Evolutionary conservation across 768 basidiomycete genomes (phyloP).

Genomic region (Tricholoma hemisulphureum): DNA sequence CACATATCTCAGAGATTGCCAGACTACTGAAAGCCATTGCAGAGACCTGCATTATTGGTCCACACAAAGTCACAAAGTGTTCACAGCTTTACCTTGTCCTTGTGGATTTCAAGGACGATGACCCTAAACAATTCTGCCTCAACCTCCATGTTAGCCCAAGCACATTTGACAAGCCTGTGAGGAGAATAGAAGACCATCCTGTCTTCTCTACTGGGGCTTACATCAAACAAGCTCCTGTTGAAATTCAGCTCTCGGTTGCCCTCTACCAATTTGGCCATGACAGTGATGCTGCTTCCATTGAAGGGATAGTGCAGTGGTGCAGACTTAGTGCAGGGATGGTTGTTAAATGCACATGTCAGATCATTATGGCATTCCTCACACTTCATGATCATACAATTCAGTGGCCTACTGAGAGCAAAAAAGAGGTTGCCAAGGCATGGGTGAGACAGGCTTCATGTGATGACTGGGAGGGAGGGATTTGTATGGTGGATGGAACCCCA

Average conservation of each 20-base stretch:
- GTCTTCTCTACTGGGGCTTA: background rate
- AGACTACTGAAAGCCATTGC: slow-evolving; percentile 12
- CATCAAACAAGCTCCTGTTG: background rate
- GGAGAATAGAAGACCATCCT: background rate
- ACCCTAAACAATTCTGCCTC: too few species aligned
- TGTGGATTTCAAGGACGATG: too few species aligned
- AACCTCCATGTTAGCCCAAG: slow-evolving; percentile 27
- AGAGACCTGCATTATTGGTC: slow-evolving; percentile 17
- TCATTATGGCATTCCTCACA: slow-evolving; percentile 31
- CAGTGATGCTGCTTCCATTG: slow-evolving; percentile 35
- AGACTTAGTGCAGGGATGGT: slow-evolving; percentile 35
- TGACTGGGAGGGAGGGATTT: too few species aligned
- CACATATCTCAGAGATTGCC: background rate
- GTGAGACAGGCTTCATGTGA: too few species aligned
- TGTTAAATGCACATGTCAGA: slow-evolving; percentile 6
- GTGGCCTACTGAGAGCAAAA: too few species aligned
- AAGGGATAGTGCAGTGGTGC: slow-evolving; percentile 37
- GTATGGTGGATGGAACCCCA: too few species aligned
- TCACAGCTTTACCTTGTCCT: too few species aligned
- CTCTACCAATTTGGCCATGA: slow-evolving; percentile 41
- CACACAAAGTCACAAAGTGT: slow-evolving; percentile 16
- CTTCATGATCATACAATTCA: slow-evolving; percentile 24
- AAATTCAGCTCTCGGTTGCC: too few species aligned
- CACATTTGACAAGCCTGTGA: slow-evolving; percentile 15
- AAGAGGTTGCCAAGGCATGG: too few species aligned